A percentile compares a stretch with the other conserved stretches of the same genome.
Conservation (phyloP, 164 flowering plant genomes). For the Taxillus chinensis region DNA sequence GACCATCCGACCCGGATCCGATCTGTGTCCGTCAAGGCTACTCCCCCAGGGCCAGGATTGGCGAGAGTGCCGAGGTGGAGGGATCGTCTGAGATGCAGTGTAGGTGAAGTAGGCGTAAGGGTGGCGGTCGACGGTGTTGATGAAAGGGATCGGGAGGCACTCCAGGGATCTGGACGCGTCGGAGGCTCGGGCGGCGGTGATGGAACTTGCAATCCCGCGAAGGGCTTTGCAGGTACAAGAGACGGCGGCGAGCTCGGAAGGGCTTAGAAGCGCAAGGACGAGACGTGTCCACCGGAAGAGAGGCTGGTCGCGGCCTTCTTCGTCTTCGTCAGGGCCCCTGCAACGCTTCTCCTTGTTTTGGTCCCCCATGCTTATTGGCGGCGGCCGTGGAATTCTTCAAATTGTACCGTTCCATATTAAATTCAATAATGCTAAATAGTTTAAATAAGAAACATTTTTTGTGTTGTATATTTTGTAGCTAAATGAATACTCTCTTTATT, state of each 20-base stretch:
- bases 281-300: constrained; percentile 35
- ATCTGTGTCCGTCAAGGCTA: background rate
- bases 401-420: too few species aligned
- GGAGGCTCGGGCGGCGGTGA: constrained; percentile 38
- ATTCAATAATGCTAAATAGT: too few species aligned
- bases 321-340: background rate
- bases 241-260: constrained; percentile 41
- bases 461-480: too few species aligned
- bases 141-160: constrained; percentile 51
- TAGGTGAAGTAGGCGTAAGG: constrained; percentile 71
- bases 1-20: background rate
- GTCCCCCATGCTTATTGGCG: too few species aligned
- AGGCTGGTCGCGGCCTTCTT: background rate
- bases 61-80: constrained; percentile 9
- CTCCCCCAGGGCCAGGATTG: constrained; percentile 54
- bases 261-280: constrained; percentile 53
- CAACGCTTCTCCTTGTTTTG: background rate
- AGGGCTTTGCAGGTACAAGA: constrained; percentile 62
- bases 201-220: constrained; percentile 25
- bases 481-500: too few species aligned
- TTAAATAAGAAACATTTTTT: too few species aligned
- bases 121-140: constrained; percentile 36
- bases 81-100: constrained; percentile 38
- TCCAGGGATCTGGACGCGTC: constrained; percentile 72
- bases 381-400: too few species aligned